Percentiles rank a stretch among this genome's conserved stretches.
These are phyloP conservation scores for Metschnikowia orientalis DNA, from an alignment of 805 yeast species.

Conservation along the genomic window DNA sequence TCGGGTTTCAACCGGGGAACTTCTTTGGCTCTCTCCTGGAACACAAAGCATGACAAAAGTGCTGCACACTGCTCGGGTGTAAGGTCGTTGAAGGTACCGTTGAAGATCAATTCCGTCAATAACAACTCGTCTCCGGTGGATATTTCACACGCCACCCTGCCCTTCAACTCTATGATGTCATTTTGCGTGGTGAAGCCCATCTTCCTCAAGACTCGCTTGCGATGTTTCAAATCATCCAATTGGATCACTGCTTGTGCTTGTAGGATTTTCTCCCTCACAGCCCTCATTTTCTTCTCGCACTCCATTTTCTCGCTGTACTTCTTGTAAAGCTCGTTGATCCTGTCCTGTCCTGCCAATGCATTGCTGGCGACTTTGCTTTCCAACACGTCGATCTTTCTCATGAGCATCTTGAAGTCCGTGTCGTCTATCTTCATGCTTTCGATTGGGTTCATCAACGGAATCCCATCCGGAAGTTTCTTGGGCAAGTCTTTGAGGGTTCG, in stretches of 20 bases:
- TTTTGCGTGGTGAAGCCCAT: slow-evolving; percentile 81
- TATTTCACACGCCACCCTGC: slow-evolving; percentile 96
- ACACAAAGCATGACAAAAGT: slow-evolving; percentile 87
- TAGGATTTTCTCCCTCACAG: slow-evolving; percentile 56
- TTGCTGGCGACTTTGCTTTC: slow-evolving; percentile 69
- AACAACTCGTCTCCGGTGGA: slow-evolving; percentile 84
- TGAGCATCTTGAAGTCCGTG: slow-evolving; percentile 63
- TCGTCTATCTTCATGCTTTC: slow-evolving; percentile 90
- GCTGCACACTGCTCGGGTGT: slow-evolving; percentile 91
- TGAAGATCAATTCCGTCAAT: slow-evolving; percentile 87
- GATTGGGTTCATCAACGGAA: slow-evolving; percentile 88
- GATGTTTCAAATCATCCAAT: slow-evolving; percentile 85
- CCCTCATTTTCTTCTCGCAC: slow-evolving; percentile 54
- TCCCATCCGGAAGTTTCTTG: slow-evolving; percentile 81
- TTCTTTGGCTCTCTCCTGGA: slow-evolving; percentile 92
- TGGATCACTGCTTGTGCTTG: slow-evolving; percentile 92
- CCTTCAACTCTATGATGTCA: slow-evolving; percentile 93
- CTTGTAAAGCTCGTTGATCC: slow-evolving; percentile 58
- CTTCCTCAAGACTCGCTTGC: slow-evolving; percentile 89
- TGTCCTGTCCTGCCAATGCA: slow-evolving; percentile 60
- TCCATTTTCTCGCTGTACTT: slow-evolving; percentile 63
- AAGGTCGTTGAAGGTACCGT: slow-evolving; percentile 89
- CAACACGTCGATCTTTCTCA: slow-evolving; percentile 77
- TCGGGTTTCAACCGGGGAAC: slow-evolving; percentile 83
- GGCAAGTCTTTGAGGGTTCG: slow-evolving; percentile 78